Percentiles rank a stretch among this genome's conserved stretches.
Evolutionary conservation across 805 yeast species (phyloP).

Genomic region (Barnettozyma wickerhamii): DNA sequence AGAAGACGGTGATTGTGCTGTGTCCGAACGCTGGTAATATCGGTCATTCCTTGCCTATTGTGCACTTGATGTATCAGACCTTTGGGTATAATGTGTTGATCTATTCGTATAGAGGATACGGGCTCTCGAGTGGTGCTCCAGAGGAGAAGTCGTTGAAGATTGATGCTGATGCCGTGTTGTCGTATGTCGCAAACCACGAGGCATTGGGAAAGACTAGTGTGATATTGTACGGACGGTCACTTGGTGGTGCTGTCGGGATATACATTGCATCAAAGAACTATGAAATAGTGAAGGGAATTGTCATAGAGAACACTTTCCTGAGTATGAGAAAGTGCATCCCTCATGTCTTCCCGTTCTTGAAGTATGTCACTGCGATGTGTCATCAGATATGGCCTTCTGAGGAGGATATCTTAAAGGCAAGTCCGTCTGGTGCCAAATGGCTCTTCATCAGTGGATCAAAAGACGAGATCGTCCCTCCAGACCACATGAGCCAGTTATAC

Average conservation of each 20-base stretch:
- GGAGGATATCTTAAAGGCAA: conserved; percentile 44
- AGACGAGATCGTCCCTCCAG: conserved; percentile 92
- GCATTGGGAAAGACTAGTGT: conserved; percentile 50
- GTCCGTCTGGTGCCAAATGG: conserved; percentile 50
- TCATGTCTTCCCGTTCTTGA: conserved; percentile 66
- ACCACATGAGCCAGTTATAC: conserved; percentile 64
- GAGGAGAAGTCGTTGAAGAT: conserved; percentile 73
- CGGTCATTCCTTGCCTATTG: conserved; percentile 84
- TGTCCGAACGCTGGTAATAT: conserved; percentile 97
- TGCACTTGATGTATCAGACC: conserved; percentile 55
- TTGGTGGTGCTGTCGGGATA: conserved; percentile 94
- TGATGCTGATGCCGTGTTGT: conserved; percentile 74
- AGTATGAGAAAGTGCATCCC: conserved; percentile 69
- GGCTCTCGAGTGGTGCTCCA: conserved; percentile 71
- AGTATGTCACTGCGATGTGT: conserved; percentile 54
- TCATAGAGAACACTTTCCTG: conserved; percentile 84
- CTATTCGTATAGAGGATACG: conserved; percentile 90
- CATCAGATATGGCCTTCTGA: conserved; percentile 86
- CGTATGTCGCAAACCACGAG: conserved; percentile 49
- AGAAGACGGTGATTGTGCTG: conserved; percentile 70
- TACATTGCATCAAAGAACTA: conserved; percentile 66
- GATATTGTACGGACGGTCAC: conserved; percentile 78
- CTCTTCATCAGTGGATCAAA: conserved; percentile 65
- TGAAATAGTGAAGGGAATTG: conserved; percentile 50
- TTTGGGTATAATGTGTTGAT: conserved; percentile 75